Base-by-base conservation (phyloP, 768 basidiomycete species). In the Amanita pallidorosea region DNA sequence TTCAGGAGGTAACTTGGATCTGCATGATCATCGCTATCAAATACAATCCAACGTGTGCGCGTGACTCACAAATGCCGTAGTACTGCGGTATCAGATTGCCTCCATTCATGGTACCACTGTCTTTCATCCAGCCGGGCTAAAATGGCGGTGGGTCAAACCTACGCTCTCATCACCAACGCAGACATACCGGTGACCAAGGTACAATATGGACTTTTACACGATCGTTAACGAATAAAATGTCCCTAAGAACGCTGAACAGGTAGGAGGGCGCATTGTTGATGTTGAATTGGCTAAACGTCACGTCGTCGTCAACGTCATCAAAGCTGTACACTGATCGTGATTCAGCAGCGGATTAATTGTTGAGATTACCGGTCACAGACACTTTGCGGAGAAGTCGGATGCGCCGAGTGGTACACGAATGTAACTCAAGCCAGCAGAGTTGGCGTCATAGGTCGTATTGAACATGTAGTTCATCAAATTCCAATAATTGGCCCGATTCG, bases 41-140 rank as follows among this genome's bases (percentile, higher is more conserved):
- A 40, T 22, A 25, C n/a, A 7, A 47, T 11, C 2, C 46, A 12
- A 33, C 20, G 7, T 65, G 15, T 44, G 15, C 4, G 35, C 13
- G 8, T 11, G n/a, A 41, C 79, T 53, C 54, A 85, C 80, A 81
- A 0, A 65, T 60, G 36, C 60, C 61, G 35, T 74, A 63, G 51
- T 77, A 79, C 41, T 69, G 65, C 0, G 76, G 71, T 25, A 70
- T 57, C 47, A 88, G 61, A 11, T 73, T 75, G 29, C 84, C 85
- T 1, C 85, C 85, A 23, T 78, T 70, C 81, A 86, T 85, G 0
- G 76, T 75, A 4, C 72, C 72, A 51, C 73, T 78, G 44, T 66
- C 69, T 63, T 88, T 88, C 84, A 87, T 86, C 86, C 87, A 89
- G 4, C 68, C 82, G 8, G 87, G 86, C 84, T 87, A 51, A 36